These are phyloP conservation scores for Diaporthe nobilis DNA, from an alignment of 2,329 filamentous ascomycete species.

Conservation along the genomic window DNA sequence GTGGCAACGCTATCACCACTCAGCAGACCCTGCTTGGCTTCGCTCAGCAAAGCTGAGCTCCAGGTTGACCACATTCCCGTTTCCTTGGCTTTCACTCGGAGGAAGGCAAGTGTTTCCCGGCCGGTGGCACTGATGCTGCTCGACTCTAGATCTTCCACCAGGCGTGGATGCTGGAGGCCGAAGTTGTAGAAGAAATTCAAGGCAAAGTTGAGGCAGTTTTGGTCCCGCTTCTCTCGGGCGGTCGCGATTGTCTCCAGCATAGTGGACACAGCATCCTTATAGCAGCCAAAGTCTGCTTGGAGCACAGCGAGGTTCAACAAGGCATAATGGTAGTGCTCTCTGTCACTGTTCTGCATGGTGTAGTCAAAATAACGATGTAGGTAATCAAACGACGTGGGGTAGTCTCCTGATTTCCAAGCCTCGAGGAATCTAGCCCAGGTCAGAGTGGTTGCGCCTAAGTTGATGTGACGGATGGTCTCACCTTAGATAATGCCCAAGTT, in stretches of 20 bases:
- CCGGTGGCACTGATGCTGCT: slow-evolving; percentile 83
- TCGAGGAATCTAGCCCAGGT: slow-evolving; percentile 80
- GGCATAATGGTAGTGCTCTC: slow-evolving; percentile 93
- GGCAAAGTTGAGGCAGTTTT: slow-evolving; percentile 92
- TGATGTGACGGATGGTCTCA: slow-evolving; percentile 51
- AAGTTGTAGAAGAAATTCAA: slow-evolving; percentile 98
- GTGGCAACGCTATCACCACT: slow-evolving; percentile 75
- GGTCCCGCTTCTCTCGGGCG: slow-evolving; percentile 94
- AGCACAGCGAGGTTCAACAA: slow-evolving; percentile 93
- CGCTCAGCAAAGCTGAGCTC: slow-evolving; percentile 86
- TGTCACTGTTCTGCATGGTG: slow-evolving; percentile 87
- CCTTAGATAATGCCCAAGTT: slow-evolving; percentile 82
- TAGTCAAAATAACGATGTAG: slow-evolving; percentile 98
- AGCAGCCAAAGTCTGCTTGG: slow-evolving; percentile 95
- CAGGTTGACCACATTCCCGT: slow-evolving; percentile 87
- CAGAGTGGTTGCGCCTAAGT: slow-evolving; percentile 32
- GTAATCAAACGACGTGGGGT: slow-evolving; percentile 89
- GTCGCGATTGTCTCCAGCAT: slow-evolving; percentile 97
- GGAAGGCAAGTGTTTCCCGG: slow-evolving; percentile 84
- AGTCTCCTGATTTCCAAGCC: slow-evolving; percentile 92
- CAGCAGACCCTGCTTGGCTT: slow-evolving; percentile 84
- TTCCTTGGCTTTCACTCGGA: slow-evolving; percentile 89
- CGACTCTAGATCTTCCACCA: slow-evolving; percentile 79
- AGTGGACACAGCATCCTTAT: slow-evolving; percentile 89
- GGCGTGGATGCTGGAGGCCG: slow-evolving; percentile 83